A percentile compares a stretch with the other conserved stretches of the same genome.
Evolutionary conservation across 768 basidiomycete genomes (phyloP).

Genomic region (Phanerochaete sordida): DNA sequence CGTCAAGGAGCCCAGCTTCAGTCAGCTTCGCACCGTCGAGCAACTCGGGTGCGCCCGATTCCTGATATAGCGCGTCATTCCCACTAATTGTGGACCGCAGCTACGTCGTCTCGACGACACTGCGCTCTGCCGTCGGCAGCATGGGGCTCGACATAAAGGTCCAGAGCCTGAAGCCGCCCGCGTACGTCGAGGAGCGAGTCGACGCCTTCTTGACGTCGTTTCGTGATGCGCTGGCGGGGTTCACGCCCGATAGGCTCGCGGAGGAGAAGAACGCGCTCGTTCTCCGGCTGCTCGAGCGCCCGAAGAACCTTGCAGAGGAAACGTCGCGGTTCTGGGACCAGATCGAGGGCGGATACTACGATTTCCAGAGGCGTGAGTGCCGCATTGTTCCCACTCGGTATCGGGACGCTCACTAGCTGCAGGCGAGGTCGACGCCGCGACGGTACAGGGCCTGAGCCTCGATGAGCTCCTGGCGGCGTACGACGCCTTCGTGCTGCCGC

Average conservation of each 20-base stretch:
- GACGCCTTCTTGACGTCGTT: slow-evolving; percentile 20
- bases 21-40: slow-evolving; percentile 48
- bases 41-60: slow-evolving; percentile 40
- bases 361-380: slow-evolving; percentile 23
- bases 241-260: slow-evolving; percentile 12
- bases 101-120: slow-evolving; percentile 18
- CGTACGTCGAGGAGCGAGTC: slow-evolving; percentile 22
- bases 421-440: slow-evolving; percentile 19
- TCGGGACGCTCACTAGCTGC: not conserved
- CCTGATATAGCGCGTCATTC: not conserved
- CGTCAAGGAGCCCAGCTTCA: slow-evolving; percentile 44
- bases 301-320: slow-evolving; percentile 24
- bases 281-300: slow-evolving; percentile 19
- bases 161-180: slow-evolving; percentile 21
- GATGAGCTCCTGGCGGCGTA: slow-evolving; percentile 16
- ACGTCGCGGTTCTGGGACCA: slow-evolving; percentile 20
- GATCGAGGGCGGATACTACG: slow-evolving; percentile 19
- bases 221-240: slow-evolving; percentile 12
- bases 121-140: slow-evolving; percentile 16
- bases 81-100: slow-evolving; percentile 1
- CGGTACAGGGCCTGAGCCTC: slow-evolving; percentile 13
- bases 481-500: slow-evolving; percentile 18
- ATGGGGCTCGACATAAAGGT: slow-evolving; percentile 22
- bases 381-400: not conserved
- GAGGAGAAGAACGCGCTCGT: slow-evolving; percentile 20